A percentile compares a stretch with the other conserved stretches of the same genome.
phyloP scores from a whole-genome alignment of 73 alveolate species.

The Symbiodinium pilosum region DNA sequence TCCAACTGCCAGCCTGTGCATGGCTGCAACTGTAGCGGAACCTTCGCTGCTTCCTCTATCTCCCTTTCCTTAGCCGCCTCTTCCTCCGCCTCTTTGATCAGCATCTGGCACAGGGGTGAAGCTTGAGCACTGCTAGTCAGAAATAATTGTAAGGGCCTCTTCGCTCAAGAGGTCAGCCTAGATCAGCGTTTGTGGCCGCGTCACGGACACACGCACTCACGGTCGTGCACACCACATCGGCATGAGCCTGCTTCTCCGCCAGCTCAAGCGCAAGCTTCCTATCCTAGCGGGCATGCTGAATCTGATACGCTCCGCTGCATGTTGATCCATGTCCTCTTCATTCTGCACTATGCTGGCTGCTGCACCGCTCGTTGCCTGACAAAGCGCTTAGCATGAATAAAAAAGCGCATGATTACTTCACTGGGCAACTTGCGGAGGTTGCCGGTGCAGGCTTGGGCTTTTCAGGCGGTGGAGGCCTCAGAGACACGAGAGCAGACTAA shows the following conservation, averaged over 20 bases:
- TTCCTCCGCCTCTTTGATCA: constrained; percentile 87
- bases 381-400: neutral
- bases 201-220: no score
- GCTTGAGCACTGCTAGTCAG: no score
- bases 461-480: constrained; percentile 60
- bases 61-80: constrained; percentile 87
- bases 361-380: neutral
- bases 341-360: constrained; percentile 83
- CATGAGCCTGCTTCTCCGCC: constrained; percentile 69
- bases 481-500: no score
- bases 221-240: no score
- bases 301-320: neutral
- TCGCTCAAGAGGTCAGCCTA: constrained; percentile 90
- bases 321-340: constrained; percentile 43
- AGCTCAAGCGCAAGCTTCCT: constrained; percentile 69
- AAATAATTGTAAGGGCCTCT: constrained; percentile 8
- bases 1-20: neutral
- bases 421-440: neutral
- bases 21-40: neutral
- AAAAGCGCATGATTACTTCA: neutral
- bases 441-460: constrained; percentile 36
- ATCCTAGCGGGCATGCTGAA: neutral
- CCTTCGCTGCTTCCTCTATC: constrained; percentile 88
- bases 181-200: no score
- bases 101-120: constrained; percentile 75